Percentiles rank a stretch among this genome's conserved stretches.
phyloP scores from a whole-genome alignment of 345 rosid species.

The Cardiospermum halicacabum region DNA sequence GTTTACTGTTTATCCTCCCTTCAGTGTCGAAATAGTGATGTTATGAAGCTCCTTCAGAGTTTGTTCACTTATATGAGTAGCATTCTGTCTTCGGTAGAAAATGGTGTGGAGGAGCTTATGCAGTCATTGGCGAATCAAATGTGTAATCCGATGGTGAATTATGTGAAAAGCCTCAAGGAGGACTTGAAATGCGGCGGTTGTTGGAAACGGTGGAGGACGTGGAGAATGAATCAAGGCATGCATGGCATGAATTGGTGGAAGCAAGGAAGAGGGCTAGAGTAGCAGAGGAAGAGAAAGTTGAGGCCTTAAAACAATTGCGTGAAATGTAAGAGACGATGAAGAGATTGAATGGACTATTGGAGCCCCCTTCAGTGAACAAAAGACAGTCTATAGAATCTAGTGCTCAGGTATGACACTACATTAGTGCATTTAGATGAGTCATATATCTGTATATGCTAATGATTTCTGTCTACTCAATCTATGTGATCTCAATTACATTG shows the following conservation, averaged over 20 bases:
- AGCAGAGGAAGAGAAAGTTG: slow-evolving; percentile 43
- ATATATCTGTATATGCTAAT: too few relatives aligned
- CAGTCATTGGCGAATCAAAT: slow-evolving; percentile 37
- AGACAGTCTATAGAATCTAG: slow-evolving; percentile 11
- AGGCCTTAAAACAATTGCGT: slow-evolving; percentile 39
- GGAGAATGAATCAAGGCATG: slow-evolving; percentile 37
- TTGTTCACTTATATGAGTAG: slow-evolving; percentile 32
- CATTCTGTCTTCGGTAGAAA: slow-evolving; percentile 42
- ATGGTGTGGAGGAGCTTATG: slow-evolving; percentile 43
- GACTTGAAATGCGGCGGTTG: slow-evolving; percentile 47
- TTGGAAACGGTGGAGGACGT: slow-evolving; percentile 42
- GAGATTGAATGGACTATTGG: slow-evolving; percentile 28
- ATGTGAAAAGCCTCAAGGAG: slow-evolving; percentile 38
- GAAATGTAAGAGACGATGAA: slow-evolving; percentile 34
- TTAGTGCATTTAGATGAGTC: too few relatives aligned
- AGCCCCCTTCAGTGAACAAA: slow-evolving; percentile 20
- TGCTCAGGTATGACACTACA: too few relatives aligned
- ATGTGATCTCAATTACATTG: too few relatives aligned
- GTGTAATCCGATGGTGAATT: slow-evolving; percentile 57
- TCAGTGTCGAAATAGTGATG: slow-evolving; percentile 36
- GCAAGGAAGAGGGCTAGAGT: slow-evolving; percentile 35
- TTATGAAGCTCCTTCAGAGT: slow-evolving; percentile 34
- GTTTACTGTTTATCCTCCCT: slow-evolving; percentile 18
- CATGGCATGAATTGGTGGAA: slow-evolving; percentile 41
- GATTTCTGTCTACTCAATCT: too few relatives aligned